phyloP scores from a whole-genome alignment of 768 basidiomycete species.

The Calocybe cyanea region DNA sequence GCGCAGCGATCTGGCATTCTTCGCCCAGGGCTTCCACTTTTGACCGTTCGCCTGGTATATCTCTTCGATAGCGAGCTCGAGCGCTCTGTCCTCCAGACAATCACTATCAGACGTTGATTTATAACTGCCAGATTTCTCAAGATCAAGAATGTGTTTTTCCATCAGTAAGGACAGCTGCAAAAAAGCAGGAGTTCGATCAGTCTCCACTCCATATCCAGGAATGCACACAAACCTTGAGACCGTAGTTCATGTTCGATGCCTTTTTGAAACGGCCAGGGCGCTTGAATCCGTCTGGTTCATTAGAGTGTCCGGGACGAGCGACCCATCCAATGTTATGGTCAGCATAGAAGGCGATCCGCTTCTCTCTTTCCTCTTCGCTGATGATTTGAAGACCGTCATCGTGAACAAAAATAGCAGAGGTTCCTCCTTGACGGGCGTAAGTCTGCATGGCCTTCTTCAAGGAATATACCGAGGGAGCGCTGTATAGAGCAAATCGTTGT shows the following conservation, averaged over 20 bases:
- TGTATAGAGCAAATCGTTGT: slow-evolving; percentile 24
- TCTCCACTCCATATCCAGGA: too few relatives aligned
- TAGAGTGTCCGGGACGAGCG: slow-evolving; percentile 71
- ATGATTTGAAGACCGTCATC: slow-evolving; percentile 81
- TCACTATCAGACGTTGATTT: slow-evolving; percentile 34
- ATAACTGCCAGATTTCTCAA: slow-evolving; percentile 39
- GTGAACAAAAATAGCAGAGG: slow-evolving; percentile 74
- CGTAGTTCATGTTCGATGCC: slow-evolving; percentile 87
- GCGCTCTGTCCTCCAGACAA: slow-evolving; percentile 66
- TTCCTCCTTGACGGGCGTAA: slow-evolving; percentile 88
- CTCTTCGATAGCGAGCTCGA: slow-evolving; percentile 74
- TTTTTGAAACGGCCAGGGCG: slow-evolving; percentile 91
- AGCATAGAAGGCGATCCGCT: slow-evolving; percentile 70
- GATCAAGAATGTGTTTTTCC: slow-evolving; percentile 45
- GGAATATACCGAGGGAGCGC: slow-evolving; percentile 70
- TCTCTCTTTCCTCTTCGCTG: slow-evolving; percentile 54
- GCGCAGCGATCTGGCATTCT: slow-evolving; percentile 70
- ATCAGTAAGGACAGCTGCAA: slow-evolving; percentile 59
- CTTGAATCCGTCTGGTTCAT: slow-evolving; percentile 60
- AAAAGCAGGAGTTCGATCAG: slow-evolving; percentile 1
- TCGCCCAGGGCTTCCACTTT: slow-evolving; percentile 71
- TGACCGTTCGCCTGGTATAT: slow-evolving; percentile 53
- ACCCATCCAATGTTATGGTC: slow-evolving; percentile 81
- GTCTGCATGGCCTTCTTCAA: slow-evolving; percentile 86
- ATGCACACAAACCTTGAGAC: slow-evolving; percentile 34